These are phyloP conservation scores for Glomus cerebriforme DNA, from an alignment of 192 early-diverging fungal genomes.

Conservation along the genomic window DNA sequence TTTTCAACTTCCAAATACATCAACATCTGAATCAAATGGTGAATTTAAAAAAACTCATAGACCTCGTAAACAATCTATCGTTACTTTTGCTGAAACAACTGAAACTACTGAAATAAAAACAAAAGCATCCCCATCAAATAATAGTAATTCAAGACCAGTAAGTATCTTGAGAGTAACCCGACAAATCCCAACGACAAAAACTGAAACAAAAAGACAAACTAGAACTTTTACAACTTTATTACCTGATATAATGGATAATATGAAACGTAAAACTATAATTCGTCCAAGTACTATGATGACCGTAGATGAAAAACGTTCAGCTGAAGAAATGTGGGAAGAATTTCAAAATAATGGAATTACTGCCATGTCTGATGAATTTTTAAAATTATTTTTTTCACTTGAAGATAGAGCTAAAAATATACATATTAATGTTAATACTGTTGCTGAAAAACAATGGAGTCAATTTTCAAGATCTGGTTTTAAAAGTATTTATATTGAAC, in stretches of 20 bases:
- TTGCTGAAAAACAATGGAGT: not conserved
- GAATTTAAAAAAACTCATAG: not conserved
- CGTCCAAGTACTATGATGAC: conserved; percentile 27
- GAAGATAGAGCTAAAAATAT: not conserved
- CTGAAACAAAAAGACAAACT: not conserved
- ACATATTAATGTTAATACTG: not conserved
- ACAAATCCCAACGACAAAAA: not conserved
- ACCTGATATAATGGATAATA: conserved; percentile 4
- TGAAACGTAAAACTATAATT: conserved; percentile 23
- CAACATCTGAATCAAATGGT: not conserved
- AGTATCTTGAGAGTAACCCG: conserved; percentile 27
- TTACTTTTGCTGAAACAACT: not conserved
- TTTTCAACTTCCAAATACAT: not conserved
- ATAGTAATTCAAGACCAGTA: not conserved
- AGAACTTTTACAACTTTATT: not conserved
- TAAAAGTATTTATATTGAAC: conserved; percentile 5
- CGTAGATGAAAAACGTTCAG: conserved; percentile 6
- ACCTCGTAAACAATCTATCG: not conserved
- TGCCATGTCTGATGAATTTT: conserved; percentile 24
- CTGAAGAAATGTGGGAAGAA: conserved; percentile 24
- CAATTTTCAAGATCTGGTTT: conserved; percentile 20
- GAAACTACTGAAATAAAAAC: not conserved
- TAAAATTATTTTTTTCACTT: conserved; percentile 27
- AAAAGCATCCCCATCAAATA: not conserved
- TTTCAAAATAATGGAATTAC: conserved; percentile 27